Conservation (phyloP, 441 rosid genomes). For the Populus hybrid region DNA sequence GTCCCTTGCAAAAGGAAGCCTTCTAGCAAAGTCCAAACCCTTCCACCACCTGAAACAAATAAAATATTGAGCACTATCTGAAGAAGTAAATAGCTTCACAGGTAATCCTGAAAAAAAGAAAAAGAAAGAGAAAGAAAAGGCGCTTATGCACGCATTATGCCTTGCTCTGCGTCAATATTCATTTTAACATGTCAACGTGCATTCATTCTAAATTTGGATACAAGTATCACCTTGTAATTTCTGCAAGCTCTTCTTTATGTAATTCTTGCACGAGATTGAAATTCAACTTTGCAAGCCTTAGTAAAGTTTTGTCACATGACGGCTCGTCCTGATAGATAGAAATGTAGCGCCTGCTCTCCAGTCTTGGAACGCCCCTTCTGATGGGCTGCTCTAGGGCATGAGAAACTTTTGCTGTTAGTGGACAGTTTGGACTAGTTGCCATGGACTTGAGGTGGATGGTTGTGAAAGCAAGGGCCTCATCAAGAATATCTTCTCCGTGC, state of each 20-base stretch:
- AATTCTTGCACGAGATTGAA: not conserved
- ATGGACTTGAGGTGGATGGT: not conserved
- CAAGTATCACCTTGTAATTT: not conserved
- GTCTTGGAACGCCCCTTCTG: not conserved
- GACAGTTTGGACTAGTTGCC: not conserved
- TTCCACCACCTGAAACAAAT: constrained; percentile 1
- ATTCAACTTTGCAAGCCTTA: not conserved
- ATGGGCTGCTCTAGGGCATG: not conserved
- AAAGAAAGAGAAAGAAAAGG: too few relatives aligned
- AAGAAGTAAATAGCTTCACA: too few relatives aligned
- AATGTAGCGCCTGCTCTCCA: not conserved
- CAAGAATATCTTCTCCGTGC: not conserved
- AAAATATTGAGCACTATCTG: not conserved
- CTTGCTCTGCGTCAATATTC: not conserved
- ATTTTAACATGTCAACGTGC: not conserved
- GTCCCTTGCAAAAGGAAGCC: not conserved
- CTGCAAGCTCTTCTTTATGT: not conserved
- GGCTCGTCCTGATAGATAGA: not conserved
- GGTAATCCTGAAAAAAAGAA: too few relatives aligned
- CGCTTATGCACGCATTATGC: too few relatives aligned
- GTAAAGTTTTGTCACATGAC: not conserved
- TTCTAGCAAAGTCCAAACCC: not conserved
- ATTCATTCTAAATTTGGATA: not conserved
- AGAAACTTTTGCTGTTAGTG: not conserved
- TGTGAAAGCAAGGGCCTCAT: not conserved